Evolutionary conservation across 441 rosid genomes (phyloP).

Genomic region (Erodium moschatum): DNA sequence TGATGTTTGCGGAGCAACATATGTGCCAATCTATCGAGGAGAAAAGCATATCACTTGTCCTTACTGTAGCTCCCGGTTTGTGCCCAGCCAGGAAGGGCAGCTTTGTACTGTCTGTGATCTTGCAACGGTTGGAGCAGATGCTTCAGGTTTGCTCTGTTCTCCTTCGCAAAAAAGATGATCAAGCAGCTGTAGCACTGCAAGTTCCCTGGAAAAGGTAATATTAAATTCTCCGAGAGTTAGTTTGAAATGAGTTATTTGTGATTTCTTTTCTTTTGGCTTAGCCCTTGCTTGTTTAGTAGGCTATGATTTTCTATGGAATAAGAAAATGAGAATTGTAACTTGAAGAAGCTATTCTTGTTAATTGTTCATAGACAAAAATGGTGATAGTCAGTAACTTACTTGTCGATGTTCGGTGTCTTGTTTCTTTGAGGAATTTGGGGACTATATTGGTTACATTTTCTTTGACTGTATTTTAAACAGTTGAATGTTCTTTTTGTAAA

Average conservation of each 20-base stretch:
- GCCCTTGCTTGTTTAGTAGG: neutral
- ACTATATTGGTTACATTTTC: no score
- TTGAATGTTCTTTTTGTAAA: no score
- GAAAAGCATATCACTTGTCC: constrained; percentile 76
- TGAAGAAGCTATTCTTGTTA: constrained; percentile 26
- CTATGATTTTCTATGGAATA: constrained; percentile 38
- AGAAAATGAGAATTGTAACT: constrained; percentile 39
- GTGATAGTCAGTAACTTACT: neutral
- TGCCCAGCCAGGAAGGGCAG: constrained; percentile 59
- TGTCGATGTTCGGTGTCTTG: no score
- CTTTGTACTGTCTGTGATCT: constrained; percentile 76
- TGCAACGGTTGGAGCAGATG: constrained; percentile 74
- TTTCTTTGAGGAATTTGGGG: no score
- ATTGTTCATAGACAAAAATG: constrained; percentile 29
- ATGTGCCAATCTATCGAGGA: constrained; percentile 75
- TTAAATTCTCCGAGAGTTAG: constrained; percentile 19
- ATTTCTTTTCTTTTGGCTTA: constrained; percentile 21
- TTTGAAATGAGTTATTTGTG: constrained; percentile 27
- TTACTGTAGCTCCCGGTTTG: constrained; percentile 64
- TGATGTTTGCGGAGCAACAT: constrained; percentile 71
- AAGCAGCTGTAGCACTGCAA: no score
- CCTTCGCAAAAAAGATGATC: constrained; percentile 48
- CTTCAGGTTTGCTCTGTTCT: constrained; percentile 66
- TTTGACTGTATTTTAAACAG: no score
- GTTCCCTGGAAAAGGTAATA: constrained; percentile 26